Conservation (phyloP, 2,329 filamentous ascomycete species). For the Drechslerella stenobrocha region DNA sequence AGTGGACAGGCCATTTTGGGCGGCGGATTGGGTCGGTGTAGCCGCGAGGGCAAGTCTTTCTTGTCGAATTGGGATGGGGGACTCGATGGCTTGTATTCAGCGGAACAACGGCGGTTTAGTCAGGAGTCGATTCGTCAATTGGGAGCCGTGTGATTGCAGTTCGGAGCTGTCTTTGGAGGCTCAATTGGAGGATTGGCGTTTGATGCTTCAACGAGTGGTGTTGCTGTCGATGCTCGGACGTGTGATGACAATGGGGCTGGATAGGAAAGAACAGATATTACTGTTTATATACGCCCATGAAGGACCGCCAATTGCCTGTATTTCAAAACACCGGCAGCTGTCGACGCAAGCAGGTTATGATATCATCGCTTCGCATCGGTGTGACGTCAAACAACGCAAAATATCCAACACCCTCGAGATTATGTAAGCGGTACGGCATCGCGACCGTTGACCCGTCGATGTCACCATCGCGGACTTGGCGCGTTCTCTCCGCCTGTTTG, state of each 20-base stretch:
- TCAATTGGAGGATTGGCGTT: background rate
- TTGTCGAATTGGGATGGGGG: no score
- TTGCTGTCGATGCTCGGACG: no score
- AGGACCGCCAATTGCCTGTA: no score
- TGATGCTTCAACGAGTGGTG: background rate
- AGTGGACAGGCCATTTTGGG: slow-evolving; percentile 7
- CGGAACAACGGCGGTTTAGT: background rate
- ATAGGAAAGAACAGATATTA: no score
- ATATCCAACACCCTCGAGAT: background rate
- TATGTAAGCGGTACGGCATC: background rate
- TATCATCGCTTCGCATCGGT: background rate
- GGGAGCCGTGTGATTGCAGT: no score
- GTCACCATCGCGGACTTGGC: no score
- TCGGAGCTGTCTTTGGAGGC: no score
- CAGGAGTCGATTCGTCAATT: background rate
- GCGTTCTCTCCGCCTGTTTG: no score
- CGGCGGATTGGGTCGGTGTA: slow-evolving; percentile 10
- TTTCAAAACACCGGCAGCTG: no score
- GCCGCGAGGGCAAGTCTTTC: background rate
- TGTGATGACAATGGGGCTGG: background rate
- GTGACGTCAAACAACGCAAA: slow-evolving; percentile 8
- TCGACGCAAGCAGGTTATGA: background rate
- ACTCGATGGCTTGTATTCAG: no score
- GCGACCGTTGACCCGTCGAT: no score
- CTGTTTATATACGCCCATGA: background rate